A percentile compares a stretch with the other conserved stretches of the same genome.
phyloP scores from a whole-genome alignment of 768 basidiomycete genomes.

The Chalciporus piperatus region DNA sequence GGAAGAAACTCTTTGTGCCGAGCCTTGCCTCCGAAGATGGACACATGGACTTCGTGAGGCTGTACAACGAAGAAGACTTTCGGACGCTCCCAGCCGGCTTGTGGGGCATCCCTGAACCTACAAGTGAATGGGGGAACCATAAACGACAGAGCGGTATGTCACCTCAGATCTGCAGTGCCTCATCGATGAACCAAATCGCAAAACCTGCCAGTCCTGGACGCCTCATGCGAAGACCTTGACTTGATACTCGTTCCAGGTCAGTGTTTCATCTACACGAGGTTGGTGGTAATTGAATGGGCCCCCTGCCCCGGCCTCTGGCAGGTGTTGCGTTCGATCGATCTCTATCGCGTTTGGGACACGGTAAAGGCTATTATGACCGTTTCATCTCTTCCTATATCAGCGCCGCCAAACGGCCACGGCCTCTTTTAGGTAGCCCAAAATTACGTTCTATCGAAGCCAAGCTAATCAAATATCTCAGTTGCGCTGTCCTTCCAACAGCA shows the following conservation, averaged over 20 bases:
- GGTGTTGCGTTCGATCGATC: constrained; percentile 75
- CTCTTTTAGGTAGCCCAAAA: constrained; percentile 53
- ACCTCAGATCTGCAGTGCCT: neutral
- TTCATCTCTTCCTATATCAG: constrained; percentile 58
- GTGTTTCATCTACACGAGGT: constrained; percentile 18
- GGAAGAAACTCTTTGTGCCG: constrained; percentile 68
- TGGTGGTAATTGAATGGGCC: constrained; percentile 4
- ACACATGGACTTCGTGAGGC: constrained; percentile 63
- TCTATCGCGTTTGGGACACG: constrained; percentile 71
- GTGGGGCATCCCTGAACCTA: constrained; percentile 79
- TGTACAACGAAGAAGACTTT: constrained; percentile 60
- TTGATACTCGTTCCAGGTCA: constrained; percentile 67
- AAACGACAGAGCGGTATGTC: constrained; percentile 53
- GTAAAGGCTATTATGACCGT: constrained; percentile 81
- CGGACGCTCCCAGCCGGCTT: constrained; percentile 52
- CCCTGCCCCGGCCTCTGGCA: constrained; percentile 25
- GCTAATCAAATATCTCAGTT: constrained; percentile 40
- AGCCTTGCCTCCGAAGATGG: constrained; percentile 47
- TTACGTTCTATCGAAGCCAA: constrained; percentile 8
- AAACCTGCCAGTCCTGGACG: constrained; percentile 28
- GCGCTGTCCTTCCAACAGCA: constrained; percentile 65
- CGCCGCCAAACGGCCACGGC: constrained; percentile 40
- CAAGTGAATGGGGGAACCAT: constrained; percentile 38
- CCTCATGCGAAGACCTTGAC: constrained; percentile 46
- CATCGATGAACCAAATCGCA: constrained; percentile 1